Evolutionary conservation across 805 yeast species (phyloP).

Genomic region (Candida dendrica): DNA sequence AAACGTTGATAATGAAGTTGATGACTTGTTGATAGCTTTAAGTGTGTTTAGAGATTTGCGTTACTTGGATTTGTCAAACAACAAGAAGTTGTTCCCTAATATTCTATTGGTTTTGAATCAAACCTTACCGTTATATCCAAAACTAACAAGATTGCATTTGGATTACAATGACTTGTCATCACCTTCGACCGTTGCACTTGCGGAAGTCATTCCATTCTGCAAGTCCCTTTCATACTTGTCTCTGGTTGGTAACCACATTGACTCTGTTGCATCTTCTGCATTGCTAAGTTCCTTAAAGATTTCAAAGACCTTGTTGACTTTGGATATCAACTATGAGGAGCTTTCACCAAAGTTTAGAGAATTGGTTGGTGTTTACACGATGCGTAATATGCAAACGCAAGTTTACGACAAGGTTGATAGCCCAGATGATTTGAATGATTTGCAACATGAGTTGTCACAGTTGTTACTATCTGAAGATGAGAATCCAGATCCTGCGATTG

Average conservation of each 20-base stretch:
- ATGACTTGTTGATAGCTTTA: slow-evolving; percentile 36
- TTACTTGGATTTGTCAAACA: slow-evolving; percentile 74
- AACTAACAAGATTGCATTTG: slow-evolving; percentile 58
- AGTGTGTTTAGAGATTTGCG: slow-evolving; percentile 51
- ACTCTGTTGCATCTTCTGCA: slow-evolving; percentile 54
- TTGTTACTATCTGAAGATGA: slow-evolving; percentile 34
- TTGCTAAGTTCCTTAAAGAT: slow-evolving; percentile 59
- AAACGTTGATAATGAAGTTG: slow-evolving; percentile 22
- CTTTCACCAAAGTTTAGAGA: slow-evolving; percentile 56
- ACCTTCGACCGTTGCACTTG: slow-evolving; percentile 49
- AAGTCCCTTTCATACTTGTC: slow-evolving; percentile 59
- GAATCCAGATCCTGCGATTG: slow-evolving; percentile 19
- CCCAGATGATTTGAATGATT: slow-evolving; percentile 42
- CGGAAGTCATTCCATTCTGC: slow-evolving; percentile 69
- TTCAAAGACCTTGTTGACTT: slow-evolving; percentile 52
- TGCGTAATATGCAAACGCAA: slow-evolving; percentile 70
- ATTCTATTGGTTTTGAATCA: slow-evolving; percentile 44
- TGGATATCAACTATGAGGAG: slow-evolving; percentile 56
- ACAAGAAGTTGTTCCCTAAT: slow-evolving; percentile 60
- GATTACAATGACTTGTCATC: slow-evolving; percentile 60
- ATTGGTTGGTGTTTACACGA: slow-evolving; percentile 65
- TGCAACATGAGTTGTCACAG: slow-evolving; percentile 41
- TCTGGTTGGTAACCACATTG: slow-evolving; percentile 57
- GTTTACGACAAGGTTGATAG: slow-evolving; percentile 22
- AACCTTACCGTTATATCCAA: slow-evolving; percentile 64